Evolutionary conservation across 176 grass and related monocot species (phyloP), one percentile per base, ranked within the genome.

Genomic region (Cenchrus fungigraminus): DNA sequence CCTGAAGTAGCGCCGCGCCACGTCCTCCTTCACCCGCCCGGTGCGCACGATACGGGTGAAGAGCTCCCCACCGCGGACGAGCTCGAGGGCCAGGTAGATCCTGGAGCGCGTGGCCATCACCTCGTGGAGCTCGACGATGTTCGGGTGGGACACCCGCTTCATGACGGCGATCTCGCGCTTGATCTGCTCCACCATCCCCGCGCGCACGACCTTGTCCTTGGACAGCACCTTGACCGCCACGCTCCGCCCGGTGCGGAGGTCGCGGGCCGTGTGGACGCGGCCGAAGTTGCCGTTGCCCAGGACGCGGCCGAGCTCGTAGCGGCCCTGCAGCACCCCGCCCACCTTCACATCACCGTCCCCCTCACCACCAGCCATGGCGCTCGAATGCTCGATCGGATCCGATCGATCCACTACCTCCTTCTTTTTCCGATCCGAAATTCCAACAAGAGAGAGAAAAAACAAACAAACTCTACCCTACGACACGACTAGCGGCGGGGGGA

Each of bases 11-110:
- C 68, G 79, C 1, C 91, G 87, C 65, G 91, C 97, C 1, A 65
- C 72, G 86, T 96, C 93, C 91, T 99, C 97, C 75, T n/a, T 79
- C 60, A 99, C 89, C 34, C 97, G 88, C 0, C 97, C 97, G 6
- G 81, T 49, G 9, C 81, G 62, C 34, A 78, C 81, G 78, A 99
- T 92, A 25, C 77, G 75, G 20, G 86, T 77, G 83, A 99, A 99
- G 59, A 99, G 93, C 76, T 99, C 97, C 3, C 93, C 97, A 79
- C 93, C 97, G 78, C 84, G 82, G 78, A 99, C 97, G 82, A 94
- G 94, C 91, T 99, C 97, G 79, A 99, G 94, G 2, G 92, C 93
- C 76, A 99, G 91, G 83, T 96, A 99, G 82, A 99, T 99, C 93
- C 91, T 96, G 81, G 93, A 79, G 53, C 91, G 94, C 69, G 97